phyloP scores from a whole-genome alignment of 2,329 filamentous ascomycete species.

The Xylariales sp. region DNA sequence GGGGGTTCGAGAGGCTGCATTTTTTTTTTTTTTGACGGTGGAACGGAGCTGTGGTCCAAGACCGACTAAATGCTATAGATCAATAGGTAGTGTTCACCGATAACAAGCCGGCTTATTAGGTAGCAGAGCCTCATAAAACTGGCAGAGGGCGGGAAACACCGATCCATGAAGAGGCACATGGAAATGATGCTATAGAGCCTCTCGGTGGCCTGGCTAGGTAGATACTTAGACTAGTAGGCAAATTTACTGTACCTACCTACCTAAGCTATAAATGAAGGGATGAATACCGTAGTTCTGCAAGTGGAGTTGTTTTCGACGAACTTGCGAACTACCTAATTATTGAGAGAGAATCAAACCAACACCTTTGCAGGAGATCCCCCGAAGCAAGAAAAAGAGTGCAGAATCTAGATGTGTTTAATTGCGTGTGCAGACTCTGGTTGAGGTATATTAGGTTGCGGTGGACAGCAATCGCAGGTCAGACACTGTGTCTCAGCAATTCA shows the following conservation, averaged over 20 bases:
- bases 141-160: constrained; percentile 6
- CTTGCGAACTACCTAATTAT: neutral
- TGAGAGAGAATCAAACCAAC: no score
- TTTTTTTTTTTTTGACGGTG: constrained; percentile 24
- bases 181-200: constrained; percentile 3
- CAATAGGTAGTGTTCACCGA: neutral
- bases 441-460: constrained; percentile 3
- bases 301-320: constrained; percentile 15
- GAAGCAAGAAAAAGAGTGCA: neutral
- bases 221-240: neutral
- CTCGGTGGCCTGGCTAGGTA: neutral
- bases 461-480: neutral
- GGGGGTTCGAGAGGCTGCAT: constrained; percentile 34
- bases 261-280: no score
- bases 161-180: constrained; percentile 16
- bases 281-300: neutral
- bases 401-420: neutral
- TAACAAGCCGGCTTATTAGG: neutral
- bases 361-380: no score
- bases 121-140: constrained; percentile 18
- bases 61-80: neutral
- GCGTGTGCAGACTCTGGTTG: neutral
- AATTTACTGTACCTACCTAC: no score
- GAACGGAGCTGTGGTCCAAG: constrained; percentile 15
- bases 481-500: constrained; percentile 3